phyloP scores from a whole-genome alignment of 2,329 filamentous ascomycete species.

The Diplodia mutila region DNA sequence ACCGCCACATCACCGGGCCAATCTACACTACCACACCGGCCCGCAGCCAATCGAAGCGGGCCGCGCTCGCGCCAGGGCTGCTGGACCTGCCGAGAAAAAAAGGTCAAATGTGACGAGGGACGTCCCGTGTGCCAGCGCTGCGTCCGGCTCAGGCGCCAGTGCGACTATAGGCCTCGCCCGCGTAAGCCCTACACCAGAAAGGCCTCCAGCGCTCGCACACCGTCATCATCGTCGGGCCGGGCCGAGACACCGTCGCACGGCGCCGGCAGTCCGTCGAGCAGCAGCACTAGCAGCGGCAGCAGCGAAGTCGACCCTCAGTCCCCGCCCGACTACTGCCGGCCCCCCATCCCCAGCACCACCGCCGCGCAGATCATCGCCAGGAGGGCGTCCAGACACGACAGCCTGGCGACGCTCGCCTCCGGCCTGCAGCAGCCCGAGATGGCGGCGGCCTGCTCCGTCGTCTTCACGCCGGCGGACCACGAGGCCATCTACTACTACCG shows the following conservation, averaged over 20 bases:
- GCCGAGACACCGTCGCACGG: background rate
- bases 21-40: background rate
- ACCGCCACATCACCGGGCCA: background rate
- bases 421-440: slow-evolving; percentile 14
- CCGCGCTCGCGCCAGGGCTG: slow-evolving; percentile 15
- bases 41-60: slow-evolving; percentile 23
- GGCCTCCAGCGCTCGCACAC: background rate
- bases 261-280: slow-evolving; percentile 3
- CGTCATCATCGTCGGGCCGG: background rate
- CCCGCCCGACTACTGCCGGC: background rate
- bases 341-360: background rate
- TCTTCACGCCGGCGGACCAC: slow-evolving; percentile 38
- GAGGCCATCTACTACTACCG: slow-evolving; percentile 45
- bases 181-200: slow-evolving; percentile 16
- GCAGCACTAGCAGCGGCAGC: slow-evolving; percentile 16
- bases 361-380: slow-evolving; percentile 12
- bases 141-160: slow-evolving; percentile 40
- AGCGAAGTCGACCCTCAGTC: slow-evolving; percentile 1
- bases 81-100: slow-evolving; percentile 14
- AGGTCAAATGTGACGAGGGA: slow-evolving; percentile 24
- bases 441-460: slow-evolving; percentile 31
- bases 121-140: slow-evolving; percentile 41
- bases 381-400: background rate
- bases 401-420: slow-evolving; percentile 4
- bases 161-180: slow-evolving; percentile 30